Evolutionary conservation across 176 grass and related monocot genomes (phyloP), one percentile per base, ranked within the genome.

Genomic region (Triticum timopheevii): DNA sequence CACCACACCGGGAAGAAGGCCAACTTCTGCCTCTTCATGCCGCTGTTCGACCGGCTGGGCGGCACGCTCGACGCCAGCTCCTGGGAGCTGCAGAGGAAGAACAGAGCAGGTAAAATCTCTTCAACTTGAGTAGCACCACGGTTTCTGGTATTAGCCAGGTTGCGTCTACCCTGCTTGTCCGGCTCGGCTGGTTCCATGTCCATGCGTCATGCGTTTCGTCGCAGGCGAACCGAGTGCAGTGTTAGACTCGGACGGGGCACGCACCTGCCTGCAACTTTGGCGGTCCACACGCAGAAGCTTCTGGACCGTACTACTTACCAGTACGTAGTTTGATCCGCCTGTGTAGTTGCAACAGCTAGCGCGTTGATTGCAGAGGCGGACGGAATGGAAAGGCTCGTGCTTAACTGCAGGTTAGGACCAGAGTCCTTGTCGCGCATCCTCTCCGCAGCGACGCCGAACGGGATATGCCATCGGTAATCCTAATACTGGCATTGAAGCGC

Each of bases 1-100:
- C 96, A 98, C 45, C 96, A 96, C 78, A 85, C 79, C 22, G 80
- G 84, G 27, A 94, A 34, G 80, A 82, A 93, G 36, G 62, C 93
- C 66, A 98, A 96, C 52, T 98, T 98, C 86, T 98, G 96, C 73
- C 86, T 98, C 20, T 98, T 98, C 89, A 98, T 98, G 96, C 96
- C 96, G 69, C 88, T 98, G 27, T 96, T 98, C 73, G 96, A 98
- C 87, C 63, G 87, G 17, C 65, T 98, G 77, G 93, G 96, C n/a
- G 92, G 94, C 40, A 96, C 96, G 19, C 30, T 94, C 16, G 78
- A 96, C 47, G 62, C 8, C 54, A 65, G 34, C 8, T 85, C 93
- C 13, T 98, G 94, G 93, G 85, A 94, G 27, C 77, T 93, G 52
- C 96, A 98, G 31, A 65, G 61, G 67, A 80, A 90, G 61, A 90